Percentiles rank a stretch among this genome's conserved stretches.
phyloP scores from a whole-genome alignment of 169 alveolate species.

The Cryptosporidium baileyi region DNA sequence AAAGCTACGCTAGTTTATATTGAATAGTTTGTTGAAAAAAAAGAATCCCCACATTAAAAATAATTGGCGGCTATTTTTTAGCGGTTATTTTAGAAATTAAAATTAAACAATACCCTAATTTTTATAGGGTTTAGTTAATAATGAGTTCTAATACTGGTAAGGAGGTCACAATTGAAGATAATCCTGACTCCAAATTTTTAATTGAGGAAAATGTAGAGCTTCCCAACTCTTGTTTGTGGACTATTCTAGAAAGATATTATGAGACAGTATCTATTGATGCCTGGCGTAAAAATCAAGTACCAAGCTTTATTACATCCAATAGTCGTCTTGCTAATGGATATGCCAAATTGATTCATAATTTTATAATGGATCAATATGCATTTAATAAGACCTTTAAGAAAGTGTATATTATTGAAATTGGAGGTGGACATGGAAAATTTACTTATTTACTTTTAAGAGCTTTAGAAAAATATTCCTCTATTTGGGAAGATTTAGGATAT shows the following conservation, averaged over 20 bases:
- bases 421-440: conserved; percentile 84
- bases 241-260: conserved; percentile 79
- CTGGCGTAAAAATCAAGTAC: conserved; percentile 82
- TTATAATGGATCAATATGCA: conserved; percentile 78
- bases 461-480: conserved; percentile 74
- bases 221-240: conserved; percentile 82
- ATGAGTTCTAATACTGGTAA: conserved; percentile 73
- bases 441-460: conserved; percentile 80
- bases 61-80: no score
- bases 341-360: conserved; percentile 80
- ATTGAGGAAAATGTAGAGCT: conserved; percentile 76
- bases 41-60: no score
- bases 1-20: no score
- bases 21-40: no score
- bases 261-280: conserved; percentile 81
- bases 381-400: conserved; percentile 70
- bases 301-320: conserved; percentile 84
- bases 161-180: conserved; percentile 81
- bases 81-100: no score
- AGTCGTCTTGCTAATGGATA: conserved; percentile 81
- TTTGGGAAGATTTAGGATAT: conserved; percentile 77
- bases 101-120: not conserved
- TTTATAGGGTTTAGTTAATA: not conserved
- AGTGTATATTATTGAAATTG: conserved; percentile 78
- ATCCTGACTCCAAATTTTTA: conserved; percentile 78